Evolutionary conservation across 768 basidiomycete genomes (phyloP).

Genomic region (Hortiboletus campestris): DNA sequence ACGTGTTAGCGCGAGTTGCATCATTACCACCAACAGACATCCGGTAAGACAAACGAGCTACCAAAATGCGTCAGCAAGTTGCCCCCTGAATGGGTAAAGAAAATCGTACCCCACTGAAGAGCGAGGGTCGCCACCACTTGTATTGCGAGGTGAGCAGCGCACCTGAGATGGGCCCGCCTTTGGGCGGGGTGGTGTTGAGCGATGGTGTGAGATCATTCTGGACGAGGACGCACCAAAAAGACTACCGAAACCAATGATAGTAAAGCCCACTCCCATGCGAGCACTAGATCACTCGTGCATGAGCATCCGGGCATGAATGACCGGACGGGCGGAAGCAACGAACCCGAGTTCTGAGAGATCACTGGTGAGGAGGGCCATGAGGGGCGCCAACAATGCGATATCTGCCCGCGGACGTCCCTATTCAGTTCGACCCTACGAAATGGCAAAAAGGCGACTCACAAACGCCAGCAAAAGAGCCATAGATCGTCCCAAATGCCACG

Average conservation of each 20-base stretch:
- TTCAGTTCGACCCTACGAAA: not conserved
- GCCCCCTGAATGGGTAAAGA: not conserved
- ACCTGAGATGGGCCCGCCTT: conserved; percentile 58
- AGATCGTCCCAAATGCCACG: conserved; percentile 40
- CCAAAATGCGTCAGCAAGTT: not conserved
- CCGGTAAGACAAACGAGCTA: conserved; percentile 12
- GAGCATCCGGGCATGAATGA: not conserved
- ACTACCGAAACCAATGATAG: conserved; percentile 12
- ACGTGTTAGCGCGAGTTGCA: conserved; percentile 9
- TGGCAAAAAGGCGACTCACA: conserved; percentile 25
- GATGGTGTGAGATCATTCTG: not conserved
- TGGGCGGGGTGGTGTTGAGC: not conserved
- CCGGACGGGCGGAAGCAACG: not conserved
- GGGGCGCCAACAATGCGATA: conserved; percentile 39
- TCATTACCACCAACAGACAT: not conserved
- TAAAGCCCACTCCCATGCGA: conserved; percentile 25
- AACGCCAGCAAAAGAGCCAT: conserved; percentile 47
- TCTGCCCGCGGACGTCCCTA: conserved; percentile 19
- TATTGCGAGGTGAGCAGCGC: conserved; percentile 49
- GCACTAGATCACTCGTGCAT: conserved; percentile 10
- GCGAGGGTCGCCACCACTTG: conserved; percentile 54
- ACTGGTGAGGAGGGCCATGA: conserved; percentile 42
- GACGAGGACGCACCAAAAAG: conserved; percentile 20
- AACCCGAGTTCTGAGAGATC: conserved; percentile 52
- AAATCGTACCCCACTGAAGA: conserved; percentile 44